Percentiles rank a stretch among this genome's conserved stretches.
Conservation (phyloP, 352 stramenopile genomes). For the Pythium brachiatum region DNA sequence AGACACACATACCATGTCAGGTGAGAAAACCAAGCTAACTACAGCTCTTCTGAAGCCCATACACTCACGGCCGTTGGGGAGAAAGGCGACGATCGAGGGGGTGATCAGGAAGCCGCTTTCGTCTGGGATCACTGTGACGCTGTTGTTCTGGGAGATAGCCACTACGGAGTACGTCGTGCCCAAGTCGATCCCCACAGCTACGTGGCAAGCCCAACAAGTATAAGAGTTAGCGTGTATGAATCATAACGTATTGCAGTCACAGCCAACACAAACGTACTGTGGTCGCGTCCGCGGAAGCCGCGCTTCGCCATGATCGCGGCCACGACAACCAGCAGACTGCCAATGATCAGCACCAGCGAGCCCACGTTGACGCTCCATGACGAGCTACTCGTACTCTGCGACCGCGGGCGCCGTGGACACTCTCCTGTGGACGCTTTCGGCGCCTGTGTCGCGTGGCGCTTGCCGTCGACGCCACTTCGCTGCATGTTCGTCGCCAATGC, state of each 20-base stretch:
- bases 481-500: not conserved
- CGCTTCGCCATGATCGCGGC: slow-evolving; percentile 49
- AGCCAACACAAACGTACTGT: slow-evolving; percentile 22
- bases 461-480: not conserved
- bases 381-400: not conserved
- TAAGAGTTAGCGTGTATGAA: too few relatives aligned
- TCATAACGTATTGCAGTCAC: too few relatives aligned
- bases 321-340: slow-evolving; percentile 35
- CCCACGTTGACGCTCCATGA: slow-evolving; percentile 22
- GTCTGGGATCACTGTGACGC: slow-evolving; percentile 63
- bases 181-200: slow-evolving; percentile 71
- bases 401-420: not conserved
- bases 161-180: slow-evolving; percentile 81
- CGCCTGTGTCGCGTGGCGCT: not conserved
- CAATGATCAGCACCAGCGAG: slow-evolving; percentile 45
- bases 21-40: too few relatives aligned
- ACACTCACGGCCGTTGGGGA: slow-evolving; percentile 43
- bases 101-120: slow-evolving; percentile 43
- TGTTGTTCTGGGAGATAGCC: slow-evolving; percentile 60
- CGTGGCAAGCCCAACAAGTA: too few relatives aligned
- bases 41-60: too few relatives aligned
- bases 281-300: slow-evolving; percentile 58
- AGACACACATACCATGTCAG: too few relatives aligned
- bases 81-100: slow-evolving; percentile 66
- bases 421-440: not conserved